Evolutionary conservation across 2,329 filamentous ascomycete genomes (phyloP), one percentile per base, ranked within the genome.

Genomic region (Diaporthe aspalathi): DNA sequence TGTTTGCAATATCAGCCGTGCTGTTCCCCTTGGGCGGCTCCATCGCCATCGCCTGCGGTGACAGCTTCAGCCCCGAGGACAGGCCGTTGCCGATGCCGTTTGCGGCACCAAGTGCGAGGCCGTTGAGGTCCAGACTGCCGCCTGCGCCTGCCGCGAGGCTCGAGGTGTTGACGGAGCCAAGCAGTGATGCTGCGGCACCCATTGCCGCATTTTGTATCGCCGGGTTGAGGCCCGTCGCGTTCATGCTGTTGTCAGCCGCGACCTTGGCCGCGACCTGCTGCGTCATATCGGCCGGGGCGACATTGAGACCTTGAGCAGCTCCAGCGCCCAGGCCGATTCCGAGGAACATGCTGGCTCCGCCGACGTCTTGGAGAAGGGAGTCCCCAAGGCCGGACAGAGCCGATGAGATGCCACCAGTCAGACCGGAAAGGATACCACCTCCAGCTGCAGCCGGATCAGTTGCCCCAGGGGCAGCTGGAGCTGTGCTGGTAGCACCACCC

Each of bases 191-290:
- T 1, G 76, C 73, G 2, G 78, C 72, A 2, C 79, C 79, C 60
- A 77, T 76, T 47, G 77, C 77, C 8, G 78, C 73, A 60, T 77
- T 79, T 66, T 79, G 76, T 56, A 81, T 73, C 3, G 75, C 71
- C 0, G 77, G 76, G 68, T 80, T 79, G 24, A 81, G 72, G 20
- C 78, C 78, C 11, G 75, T 76, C 14, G 74, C 75, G 12, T 76
- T 62, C 75, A 78, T 76, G n/a, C 74, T 74, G 72, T 79, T 80
- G 24, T 77, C 75, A 1, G 72, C 65, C 2, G 71, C 74, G 14
- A 77, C 74, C 68, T 72, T 75, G 32, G 56, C 68, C 14, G 72
- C 74, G 17, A 77, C 63, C 14, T 68, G 66, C 69, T 72, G 73
- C 3, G 74, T 71, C 27, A 67, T 73, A 27, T 53, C 53, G 1